Conservation (phyloP, 805 yeast species). For the Metschnikowia noctiluminum region DNA sequence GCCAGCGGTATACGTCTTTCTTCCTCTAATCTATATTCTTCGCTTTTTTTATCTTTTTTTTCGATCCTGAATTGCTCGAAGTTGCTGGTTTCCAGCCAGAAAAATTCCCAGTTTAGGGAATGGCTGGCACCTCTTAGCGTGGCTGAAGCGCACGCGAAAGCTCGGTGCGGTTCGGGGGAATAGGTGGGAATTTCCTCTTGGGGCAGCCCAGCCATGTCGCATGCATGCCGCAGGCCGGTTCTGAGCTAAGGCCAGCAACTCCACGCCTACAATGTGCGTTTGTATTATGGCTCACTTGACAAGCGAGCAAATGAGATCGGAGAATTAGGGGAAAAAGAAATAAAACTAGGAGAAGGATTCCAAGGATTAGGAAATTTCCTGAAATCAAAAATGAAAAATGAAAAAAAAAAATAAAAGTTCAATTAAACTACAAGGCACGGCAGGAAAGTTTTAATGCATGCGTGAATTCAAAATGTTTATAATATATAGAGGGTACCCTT, state of each 20-base stretch:
- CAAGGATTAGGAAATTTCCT: too few relatives aligned
- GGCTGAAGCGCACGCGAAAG: not conserved
- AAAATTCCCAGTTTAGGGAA: not conserved
- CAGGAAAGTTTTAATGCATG: not conserved
- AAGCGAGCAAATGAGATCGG: not conserved
- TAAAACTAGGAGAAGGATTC: too few relatives aligned
- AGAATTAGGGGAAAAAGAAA: too few relatives aligned
- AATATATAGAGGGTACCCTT: not conserved
- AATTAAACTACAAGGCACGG: too few relatives aligned
- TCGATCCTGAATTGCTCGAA: too few relatives aligned
- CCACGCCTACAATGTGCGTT: not conserved
- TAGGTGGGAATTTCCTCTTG: not conserved
- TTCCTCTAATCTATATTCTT: too few relatives aligned
- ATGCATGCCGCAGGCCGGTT: not conserved
- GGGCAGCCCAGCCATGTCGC: conserved; percentile 1
- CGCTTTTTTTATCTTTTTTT: too few relatives aligned
- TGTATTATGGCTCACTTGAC: not conserved
- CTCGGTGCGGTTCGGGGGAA: not conserved
- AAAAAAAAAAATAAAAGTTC: not conserved
- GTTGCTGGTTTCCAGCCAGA: too few relatives aligned
- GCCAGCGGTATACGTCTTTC: too few relatives aligned
- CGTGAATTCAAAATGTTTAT: not conserved
- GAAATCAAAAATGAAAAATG: too few relatives aligned
- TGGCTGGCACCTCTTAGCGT: not conserved
- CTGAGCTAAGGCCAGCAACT: not conserved